Conservation (phyloP, 2,329 filamentous ascomycete genomes). For the Colletotrichum cordylinicola region DNA sequence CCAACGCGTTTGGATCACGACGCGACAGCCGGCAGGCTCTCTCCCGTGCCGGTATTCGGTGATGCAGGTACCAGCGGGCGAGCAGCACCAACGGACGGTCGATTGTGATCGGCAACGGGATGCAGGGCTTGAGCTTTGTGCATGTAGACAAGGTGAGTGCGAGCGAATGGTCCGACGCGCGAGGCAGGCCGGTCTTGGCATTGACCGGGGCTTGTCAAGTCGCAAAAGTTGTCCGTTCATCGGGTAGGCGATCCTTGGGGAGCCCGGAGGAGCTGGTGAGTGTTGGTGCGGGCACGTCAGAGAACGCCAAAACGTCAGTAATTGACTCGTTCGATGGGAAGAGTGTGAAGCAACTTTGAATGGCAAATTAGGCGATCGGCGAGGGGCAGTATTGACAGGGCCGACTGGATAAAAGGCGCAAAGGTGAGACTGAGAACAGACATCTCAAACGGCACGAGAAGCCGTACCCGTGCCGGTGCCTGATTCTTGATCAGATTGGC, state of each 20-base stretch:
- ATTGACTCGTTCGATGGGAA: too few relatives aligned
- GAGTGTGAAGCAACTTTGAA: not conserved
- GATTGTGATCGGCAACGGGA: constrained; percentile 6
- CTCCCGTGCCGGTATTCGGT: not conserved
- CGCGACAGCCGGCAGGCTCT: not conserved
- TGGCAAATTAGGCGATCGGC: not conserved
- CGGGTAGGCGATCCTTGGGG: not conserved
- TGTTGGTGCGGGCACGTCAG: not conserved
- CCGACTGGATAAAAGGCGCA: not conserved
- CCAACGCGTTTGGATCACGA: not conserved
- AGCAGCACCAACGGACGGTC: not conserved
- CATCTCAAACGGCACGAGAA: not conserved
- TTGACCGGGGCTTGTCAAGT: not conserved
- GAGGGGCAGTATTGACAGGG: not conserved
- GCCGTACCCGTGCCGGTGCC: not conserved
- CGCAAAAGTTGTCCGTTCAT: not conserved
- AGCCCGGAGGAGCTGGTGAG: too few relatives aligned
- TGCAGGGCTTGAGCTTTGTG: not conserved
- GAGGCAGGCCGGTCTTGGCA: not conserved
- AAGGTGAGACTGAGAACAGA: not conserved
- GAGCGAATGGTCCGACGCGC: not conserved
- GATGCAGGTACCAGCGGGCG: not conserved
- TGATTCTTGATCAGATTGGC: not conserved
- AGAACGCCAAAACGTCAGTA: not conserved
- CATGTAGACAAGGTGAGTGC: not conserved